Evolutionary conservation across 306 rosid genomes (phyloP).

Genomic region (Cicer chorassanicum): DNA sequence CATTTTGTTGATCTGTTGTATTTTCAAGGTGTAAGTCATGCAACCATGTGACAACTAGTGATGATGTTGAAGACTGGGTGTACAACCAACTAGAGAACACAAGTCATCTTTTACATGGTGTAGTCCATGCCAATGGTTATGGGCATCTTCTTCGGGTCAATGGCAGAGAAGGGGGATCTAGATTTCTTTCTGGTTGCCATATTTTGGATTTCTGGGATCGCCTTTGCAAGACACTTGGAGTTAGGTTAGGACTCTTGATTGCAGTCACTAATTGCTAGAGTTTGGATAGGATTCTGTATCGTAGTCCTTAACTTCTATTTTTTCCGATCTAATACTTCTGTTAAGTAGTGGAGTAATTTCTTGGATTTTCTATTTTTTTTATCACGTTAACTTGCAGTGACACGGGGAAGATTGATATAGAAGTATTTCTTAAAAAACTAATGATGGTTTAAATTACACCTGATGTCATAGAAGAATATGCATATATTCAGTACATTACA

Average conservation of each 20-base stretch:
- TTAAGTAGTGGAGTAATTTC: constrained; percentile 27
- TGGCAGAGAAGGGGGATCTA: constrained; percentile 97
- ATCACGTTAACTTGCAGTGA: constrained; percentile 3
- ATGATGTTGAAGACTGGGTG: constrained; percentile 95
- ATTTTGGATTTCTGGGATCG: constrained; percentile 98
- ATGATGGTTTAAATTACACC: constrained; percentile 13
- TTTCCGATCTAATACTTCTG: neutral
- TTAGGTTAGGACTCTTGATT: constrained; percentile 62
- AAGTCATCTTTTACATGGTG: constrained; percentile 89
- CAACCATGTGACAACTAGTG: constrained; percentile 82
- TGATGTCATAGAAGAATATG: constrained; percentile 23
- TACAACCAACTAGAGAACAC: constrained; percentile 88
- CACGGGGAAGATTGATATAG: constrained; percentile 6
- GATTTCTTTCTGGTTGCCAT: constrained; percentile 80
- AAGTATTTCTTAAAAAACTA: constrained; percentile 9
- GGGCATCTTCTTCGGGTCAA: constrained; percentile 96
- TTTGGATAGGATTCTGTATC: constrained; percentile 58
- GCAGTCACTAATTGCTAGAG: constrained; percentile 40
- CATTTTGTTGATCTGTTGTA: constrained; percentile 36
- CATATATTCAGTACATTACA: neutral
- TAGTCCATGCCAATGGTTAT: constrained; percentile 92
- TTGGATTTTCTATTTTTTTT: constrained; percentile 15
- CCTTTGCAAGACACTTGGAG: constrained; percentile 83
- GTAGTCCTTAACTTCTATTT: neutral
- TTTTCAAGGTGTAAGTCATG: constrained; percentile 93